Evolutionary conservation across 768 basidiomycete genomes (phyloP), one percentile per base, ranked within the genome.

Genomic region (Trichaptum fuscoviolaceum): DNA sequence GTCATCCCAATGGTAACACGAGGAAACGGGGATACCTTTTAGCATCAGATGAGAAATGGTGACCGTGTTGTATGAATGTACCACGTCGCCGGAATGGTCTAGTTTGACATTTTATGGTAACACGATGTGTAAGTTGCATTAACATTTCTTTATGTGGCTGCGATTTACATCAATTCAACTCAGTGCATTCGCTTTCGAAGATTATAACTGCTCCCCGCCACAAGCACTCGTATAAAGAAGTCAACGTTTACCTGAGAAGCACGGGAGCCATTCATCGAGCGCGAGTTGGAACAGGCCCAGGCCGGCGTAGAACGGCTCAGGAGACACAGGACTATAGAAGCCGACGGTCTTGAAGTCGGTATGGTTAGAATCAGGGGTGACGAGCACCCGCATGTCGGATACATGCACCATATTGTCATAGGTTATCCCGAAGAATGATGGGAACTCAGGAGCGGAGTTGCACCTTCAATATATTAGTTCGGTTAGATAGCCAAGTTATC

Each of bases 351-450:
- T 77, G 70, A 83, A 83, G 67, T 80, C 77, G 35, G 77, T 75
- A 67, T 84, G 83, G 69, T 84, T 83, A 18, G 79, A 72, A 67
- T 84, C 83, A 2, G 81, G 81, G 1, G 77, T 77, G 34, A 83
- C 73, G 1, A 83, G 75, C 7, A 83, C 80, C 0, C 82, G 78
- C 75, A 83, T 77, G 68, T 84, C 82, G 4, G 82, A 77, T 15
- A 82, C 83, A 67, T 84, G 83, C 0, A 84, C 82, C 81, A 83
- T 82, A 64, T 77, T 73, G 12, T 77, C 71, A 66, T 84, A 78
- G 0, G 82, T 82, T 25, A 83, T 70, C 0, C 82, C 82, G 64
- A 84, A 84, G 73, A 83, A 83, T 0, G 77, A 73, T 24, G 73
- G 68, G 17, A 69, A 73, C 3, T 73, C 68, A 0, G 81, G 75